Base-by-base conservation (phyloP, 441 rosid genomes). In the Metrosideros polymorpha region DNA sequence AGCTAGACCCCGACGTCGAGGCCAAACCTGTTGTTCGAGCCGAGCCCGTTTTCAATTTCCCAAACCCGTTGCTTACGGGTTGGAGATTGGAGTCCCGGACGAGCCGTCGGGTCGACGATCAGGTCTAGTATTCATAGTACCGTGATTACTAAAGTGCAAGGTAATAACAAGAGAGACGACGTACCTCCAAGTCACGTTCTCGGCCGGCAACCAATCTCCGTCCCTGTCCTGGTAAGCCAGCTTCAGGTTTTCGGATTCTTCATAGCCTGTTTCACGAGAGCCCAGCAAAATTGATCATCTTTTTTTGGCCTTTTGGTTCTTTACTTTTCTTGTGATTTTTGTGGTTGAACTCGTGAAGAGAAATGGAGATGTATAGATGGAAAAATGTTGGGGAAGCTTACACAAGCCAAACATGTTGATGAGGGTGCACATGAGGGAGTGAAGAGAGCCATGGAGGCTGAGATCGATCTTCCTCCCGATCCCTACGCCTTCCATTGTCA, bases 401-500 rank as follows among this genome's bases (percentile, higher is more conserved):
- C 63, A 75, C 59, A 49, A 50, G 27, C 83, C 63, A 32, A 85
- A 85, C 87, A 85, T 85, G 51, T 45, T 39, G 13, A 57, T 45
- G 45, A 85, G 83, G 25, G 87, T 54, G 87, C 79, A 25, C 43
- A 53, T 56, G 71, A 85, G 84, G 17, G 84, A 50, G 43, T 56
- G 87, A 29, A 75, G 35, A 47, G 87, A 85, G 45, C 57, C 42
- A 52, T 85, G 83, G 71, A 85, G 87, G 84, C 87, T 85, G 54
- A 85, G 61, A 45, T 85, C 87, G 54, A 85, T 18, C 87, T 85
- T 85, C 77, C 87, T 85, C 29, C 84, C 87, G n/a, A 85, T 85
- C 51, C 87, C 87, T 9, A 85, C 84, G 18, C 87, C 87, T 43
- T 85, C 87, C 87, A 85, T 79, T 63, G 57, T 55, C 45, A 85